Conservation (phyloP, 2,329 filamentous ascomycete species). For the Claviceps fusiformis region DNA sequence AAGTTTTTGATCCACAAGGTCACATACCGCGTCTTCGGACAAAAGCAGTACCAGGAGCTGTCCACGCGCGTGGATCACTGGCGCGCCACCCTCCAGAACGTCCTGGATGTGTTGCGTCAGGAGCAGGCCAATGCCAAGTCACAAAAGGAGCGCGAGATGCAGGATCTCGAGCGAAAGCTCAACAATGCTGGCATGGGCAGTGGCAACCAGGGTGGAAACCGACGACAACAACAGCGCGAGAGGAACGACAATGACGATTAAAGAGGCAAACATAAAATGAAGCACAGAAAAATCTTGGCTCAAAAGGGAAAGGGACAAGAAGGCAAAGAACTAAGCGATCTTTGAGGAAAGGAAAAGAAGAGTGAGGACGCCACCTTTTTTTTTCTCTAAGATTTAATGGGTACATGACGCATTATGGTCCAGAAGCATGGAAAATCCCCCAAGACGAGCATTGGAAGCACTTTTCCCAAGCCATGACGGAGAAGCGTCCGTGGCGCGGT, state of each 20-base stretch:
- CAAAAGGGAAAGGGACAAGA: not conserved
- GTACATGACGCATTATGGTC: not conserved
- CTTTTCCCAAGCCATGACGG: too few relatives aligned
- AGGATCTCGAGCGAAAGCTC: conserved; percentile 57
- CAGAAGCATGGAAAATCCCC: not conserved
- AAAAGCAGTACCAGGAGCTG: conserved; percentile 97
- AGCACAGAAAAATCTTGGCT: not conserved
- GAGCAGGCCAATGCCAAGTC: conserved; percentile 70
- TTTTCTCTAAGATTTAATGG: not conserved
- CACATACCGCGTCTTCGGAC: conserved; percentile 91
- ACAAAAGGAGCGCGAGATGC: conserved; percentile 64
- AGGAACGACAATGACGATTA: conserved; percentile 42
- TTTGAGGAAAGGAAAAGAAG: not conserved
- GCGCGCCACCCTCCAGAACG: conserved; percentile 67
- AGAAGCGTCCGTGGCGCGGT: not conserved
- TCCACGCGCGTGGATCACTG: conserved; percentile 83
- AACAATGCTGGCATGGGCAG: conserved; percentile 26
- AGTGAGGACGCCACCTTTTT: not conserved
- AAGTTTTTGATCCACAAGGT: conserved; percentile 93
- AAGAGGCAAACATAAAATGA: not conserved
- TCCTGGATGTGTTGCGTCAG: conserved; percentile 62
- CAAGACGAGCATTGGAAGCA: not conserved
- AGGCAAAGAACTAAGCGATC: not conserved
- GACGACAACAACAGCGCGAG: conserved; percentile 27
- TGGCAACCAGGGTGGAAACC: conserved; percentile 17